Evolutionary conservation across 129 eudicot species (phyloP).

Genomic region (Ambrosia artemisiifolia): DNA sequence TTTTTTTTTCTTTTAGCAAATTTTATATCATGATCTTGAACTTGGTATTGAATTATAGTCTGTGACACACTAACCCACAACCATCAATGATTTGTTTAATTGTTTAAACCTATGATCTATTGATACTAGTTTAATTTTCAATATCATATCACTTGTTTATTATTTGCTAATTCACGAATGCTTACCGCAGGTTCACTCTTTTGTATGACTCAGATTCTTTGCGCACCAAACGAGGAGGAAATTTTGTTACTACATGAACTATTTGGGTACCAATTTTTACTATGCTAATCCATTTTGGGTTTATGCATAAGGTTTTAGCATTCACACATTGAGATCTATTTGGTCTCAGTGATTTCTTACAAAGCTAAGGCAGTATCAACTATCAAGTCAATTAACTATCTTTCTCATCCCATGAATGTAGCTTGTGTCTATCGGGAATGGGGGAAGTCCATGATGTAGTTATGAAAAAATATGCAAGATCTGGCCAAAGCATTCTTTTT

Average conservation of each 20-base stretch:
- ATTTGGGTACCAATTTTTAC: conserved; percentile 54
- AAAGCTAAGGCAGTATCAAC: neutral
- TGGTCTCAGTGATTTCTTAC: neutral
- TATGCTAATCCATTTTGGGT: neutral
- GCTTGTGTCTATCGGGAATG: conserved; percentile 75
- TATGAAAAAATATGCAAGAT: conserved; percentile 43
- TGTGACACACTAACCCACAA: too few relatives aligned
- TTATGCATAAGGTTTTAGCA: neutral
- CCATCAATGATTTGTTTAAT: neutral
- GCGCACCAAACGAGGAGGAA: conserved; percentile 76
- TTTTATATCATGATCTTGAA: too few relatives aligned
- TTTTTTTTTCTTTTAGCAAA: too few relatives aligned
- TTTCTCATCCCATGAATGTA: conserved; percentile 27
- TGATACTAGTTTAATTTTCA: conserved; percentile 8
- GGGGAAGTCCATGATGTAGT: conserved; percentile 56
- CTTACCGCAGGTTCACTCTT: conserved; percentile 55
- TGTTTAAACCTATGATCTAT: neutral
- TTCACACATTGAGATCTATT: neutral
- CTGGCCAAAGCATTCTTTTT: conserved; percentile 61
- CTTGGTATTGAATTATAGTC: too few relatives aligned
- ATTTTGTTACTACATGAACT: conserved; percentile 58
- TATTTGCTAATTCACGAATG: conserved; percentile 44
- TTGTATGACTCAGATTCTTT: conserved; percentile 78
- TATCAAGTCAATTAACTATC: neutral
- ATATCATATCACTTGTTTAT: conserved; percentile 21